These are phyloP conservation scores for Yamadazyma phyllophila DNA, from an alignment of 805 yeast species.

Conservation along the genomic window DNA sequence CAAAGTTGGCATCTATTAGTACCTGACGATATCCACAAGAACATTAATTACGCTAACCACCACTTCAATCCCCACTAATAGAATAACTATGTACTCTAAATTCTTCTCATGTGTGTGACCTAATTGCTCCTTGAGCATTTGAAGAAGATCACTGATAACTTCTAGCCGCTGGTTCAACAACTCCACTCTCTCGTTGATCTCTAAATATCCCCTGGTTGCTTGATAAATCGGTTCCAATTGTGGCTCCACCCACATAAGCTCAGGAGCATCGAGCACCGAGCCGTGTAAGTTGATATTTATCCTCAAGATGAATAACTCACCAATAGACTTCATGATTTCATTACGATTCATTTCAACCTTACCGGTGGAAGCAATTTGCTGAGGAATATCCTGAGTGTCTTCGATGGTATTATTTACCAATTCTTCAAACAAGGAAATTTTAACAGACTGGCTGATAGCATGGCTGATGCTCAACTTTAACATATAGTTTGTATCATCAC, in stretches of 20 bases:
- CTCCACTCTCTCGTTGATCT: conserved; percentile 90
- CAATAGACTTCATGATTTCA: conserved; percentile 96
- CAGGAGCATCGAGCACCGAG: conserved; percentile 92
- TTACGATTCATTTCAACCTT: conserved; percentile 92
- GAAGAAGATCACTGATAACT: conserved; percentile 87
- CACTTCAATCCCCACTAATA: conserved; percentile 89
- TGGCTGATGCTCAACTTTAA: conserved; percentile 89
- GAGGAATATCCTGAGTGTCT: conserved; percentile 96
- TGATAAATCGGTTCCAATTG: conserved; percentile 96
- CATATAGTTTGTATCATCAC: conserved; percentile 91
- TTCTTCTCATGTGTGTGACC: conserved; percentile 94
- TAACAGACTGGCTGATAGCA: conserved; percentile 93
- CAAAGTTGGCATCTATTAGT: conserved; percentile 3
- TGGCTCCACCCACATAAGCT: conserved; percentile 98
- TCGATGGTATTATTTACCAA: conserved; percentile 95
- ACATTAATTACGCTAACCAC: conserved; percentile 84
- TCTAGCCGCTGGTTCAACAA: conserved; percentile 88
- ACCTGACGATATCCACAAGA: conserved; percentile 51
- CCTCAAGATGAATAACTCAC: conserved; percentile 86
- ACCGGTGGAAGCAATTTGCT: conserved; percentile 91
- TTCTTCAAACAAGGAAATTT: conserved; percentile 93
- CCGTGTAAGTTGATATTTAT: conserved; percentile 83
- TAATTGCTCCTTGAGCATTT: conserved; percentile 94
- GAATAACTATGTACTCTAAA: conserved; percentile 85
- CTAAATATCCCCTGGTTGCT: conserved; percentile 93